phyloP scores from a whole-genome alignment of 306 rosid species.

The Canavalia gladiata region DNA sequence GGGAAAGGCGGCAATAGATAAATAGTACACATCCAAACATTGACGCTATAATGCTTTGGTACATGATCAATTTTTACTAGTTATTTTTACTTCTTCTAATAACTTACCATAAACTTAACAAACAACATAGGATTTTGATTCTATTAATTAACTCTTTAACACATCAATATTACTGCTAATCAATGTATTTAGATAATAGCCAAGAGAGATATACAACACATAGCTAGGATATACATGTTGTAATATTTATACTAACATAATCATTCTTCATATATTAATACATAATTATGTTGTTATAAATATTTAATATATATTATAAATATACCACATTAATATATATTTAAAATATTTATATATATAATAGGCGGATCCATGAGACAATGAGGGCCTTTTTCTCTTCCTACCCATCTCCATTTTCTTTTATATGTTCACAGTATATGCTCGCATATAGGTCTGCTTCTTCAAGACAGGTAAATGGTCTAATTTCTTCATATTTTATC shows the following conservation, averaged over 20 bases:
- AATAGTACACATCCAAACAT: neutral
- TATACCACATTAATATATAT: too few relatives aligned
- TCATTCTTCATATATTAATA: too few relatives aligned
- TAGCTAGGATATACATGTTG: neutral
- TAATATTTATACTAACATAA: too few relatives aligned
- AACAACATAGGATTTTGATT: neutral
- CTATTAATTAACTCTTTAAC: neutral
- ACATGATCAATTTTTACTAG: too few relatives aligned
- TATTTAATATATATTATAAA: too few relatives aligned
- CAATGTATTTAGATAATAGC: neutral
- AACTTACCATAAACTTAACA: neutral
- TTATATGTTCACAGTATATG: conserved; percentile 48
- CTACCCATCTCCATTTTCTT: too few relatives aligned
- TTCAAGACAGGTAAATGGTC: conserved; percentile 68
- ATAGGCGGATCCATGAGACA: too few relatives aligned
- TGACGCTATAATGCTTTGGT: neutral
- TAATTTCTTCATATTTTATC: conserved; percentile 39
- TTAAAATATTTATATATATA: too few relatives aligned
- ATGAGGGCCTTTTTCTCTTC: too few relatives aligned
- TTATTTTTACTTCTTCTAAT: too few relatives aligned
- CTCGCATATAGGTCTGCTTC: conserved; percentile 74
- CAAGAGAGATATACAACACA: neutral
- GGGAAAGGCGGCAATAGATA: neutral
- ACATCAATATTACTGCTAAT: neutral
- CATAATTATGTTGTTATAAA: too few relatives aligned